Evolutionary conservation across 2,329 filamentous ascomycete genomes (phyloP), one percentile per base, ranked within the genome.

Genomic region (Phialocephala sp.): DNA sequence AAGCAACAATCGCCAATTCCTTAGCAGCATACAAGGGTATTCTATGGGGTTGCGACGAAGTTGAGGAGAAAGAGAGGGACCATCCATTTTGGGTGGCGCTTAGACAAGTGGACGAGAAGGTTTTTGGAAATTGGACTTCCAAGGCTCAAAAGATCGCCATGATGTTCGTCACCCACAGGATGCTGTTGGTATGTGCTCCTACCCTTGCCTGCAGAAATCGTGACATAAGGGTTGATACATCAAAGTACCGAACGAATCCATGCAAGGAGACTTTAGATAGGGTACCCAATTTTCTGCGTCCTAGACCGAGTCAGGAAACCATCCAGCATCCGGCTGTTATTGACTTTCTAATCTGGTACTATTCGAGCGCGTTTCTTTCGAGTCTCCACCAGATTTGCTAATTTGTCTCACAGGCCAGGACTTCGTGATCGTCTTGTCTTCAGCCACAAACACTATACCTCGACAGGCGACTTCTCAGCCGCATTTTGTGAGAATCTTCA

Each of bases 391-490:
- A 18, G 4, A 50, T 50, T 20, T 6, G 8, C 45, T 50, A 22
- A 50, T n/a, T 11, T 24, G 37, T 24, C 1, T 11, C 45, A 50
- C 8, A 50, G 45, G 45, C 45, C 45, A 8, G 45, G 45, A 22
- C 45, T 50, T 24, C 45, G 45, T 22, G 45, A 50, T 8, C n/a
- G 45, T 9, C 45, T 50, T 14, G 45, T 50, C 2, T 50, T 50
- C n/a, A 50, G 45, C 20, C 45, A 50, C 45, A 50, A 50, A 50
- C 45, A 50, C 45, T 50, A 50, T n/a, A 50, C 45, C 20, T 50
- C 45, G 2, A 50, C 45, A 24, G 45, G 45, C 20, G 45, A 50
- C 45, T 50, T 50, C 20, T 50, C 45, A 3, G 45, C 45, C 8
- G 45, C 45, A 22, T 50, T 50, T 50, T 50, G 45, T 11, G n/a